These are phyloP conservation scores for Mycena leptocephala DNA, from an alignment of 768 basidiomycete species.

Conservation along the genomic window DNA sequence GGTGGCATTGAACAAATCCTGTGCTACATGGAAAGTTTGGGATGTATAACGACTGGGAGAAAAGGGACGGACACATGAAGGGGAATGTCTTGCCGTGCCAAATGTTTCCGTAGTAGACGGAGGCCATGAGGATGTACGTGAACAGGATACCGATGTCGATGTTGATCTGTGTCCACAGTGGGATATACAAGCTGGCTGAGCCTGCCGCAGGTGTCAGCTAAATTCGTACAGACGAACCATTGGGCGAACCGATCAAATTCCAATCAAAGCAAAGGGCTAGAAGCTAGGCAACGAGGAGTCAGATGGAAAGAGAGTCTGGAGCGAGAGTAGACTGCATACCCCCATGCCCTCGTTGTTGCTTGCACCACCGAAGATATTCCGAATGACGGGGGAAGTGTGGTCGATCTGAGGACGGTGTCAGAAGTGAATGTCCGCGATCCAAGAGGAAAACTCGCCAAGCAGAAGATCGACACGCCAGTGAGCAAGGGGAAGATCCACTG, in stretches of 20 bases:
- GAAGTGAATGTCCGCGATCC: slow-evolving; percentile 13
- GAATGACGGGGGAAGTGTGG: slow-evolving; percentile 42
- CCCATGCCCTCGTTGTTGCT: slow-evolving; percentile 54
- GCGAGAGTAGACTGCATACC: slow-evolving; percentile 3
- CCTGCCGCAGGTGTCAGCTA: slow-evolving; percentile 25
- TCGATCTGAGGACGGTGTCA: slow-evolving; percentile 19
- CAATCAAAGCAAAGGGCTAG: slow-evolving; percentile 48
- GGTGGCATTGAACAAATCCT: slow-evolving; percentile 27
- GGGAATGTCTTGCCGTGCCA: slow-evolving; percentile 40
- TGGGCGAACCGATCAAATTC: slow-evolving; percentile 42
- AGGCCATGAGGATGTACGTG: slow-evolving; percentile 39
- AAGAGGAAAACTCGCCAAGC: slow-evolving; percentile 40
- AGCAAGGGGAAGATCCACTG: slow-evolving; percentile 53
- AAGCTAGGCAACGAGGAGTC: slow-evolving; percentile 35
- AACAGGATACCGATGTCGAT: slow-evolving; percentile 40
- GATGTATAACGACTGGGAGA: slow-evolving; percentile 30
- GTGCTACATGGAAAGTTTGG: slow-evolving; percentile 37
- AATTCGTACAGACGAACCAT: slow-evolving; percentile 21
- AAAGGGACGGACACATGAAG: slow-evolving; percentile 31
- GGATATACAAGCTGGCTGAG: slow-evolving; percentile 20
- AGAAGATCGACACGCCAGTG: slow-evolving; percentile 51
- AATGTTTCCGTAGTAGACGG: slow-evolving; percentile 42
- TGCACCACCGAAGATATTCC: slow-evolving; percentile 57
- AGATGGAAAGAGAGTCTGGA: slow-evolving; percentile 5
- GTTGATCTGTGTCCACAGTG: slow-evolving; percentile 38